Conservation (phyloP, 495 filamentous ascomycete species). For the Penicillium coprophilum region DNA sequence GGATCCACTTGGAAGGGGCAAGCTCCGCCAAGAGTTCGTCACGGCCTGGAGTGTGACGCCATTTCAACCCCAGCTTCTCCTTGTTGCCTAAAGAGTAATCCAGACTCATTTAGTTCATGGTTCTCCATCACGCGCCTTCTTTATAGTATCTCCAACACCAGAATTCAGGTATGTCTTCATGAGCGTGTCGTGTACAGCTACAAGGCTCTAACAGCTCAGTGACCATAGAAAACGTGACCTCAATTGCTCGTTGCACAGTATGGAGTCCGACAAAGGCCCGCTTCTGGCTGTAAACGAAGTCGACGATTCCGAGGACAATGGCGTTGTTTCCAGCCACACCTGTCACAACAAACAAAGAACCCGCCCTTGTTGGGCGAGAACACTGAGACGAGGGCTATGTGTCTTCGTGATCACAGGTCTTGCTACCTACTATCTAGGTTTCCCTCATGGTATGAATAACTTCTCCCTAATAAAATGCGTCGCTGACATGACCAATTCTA, state of each 20-base stretch:
- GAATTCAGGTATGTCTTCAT: constrained; percentile 2
- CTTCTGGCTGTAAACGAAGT: constrained; percentile 6
- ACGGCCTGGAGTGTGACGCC: constrained; percentile 3
- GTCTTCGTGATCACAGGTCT: constrained; percentile 14
- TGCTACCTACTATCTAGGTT: constrained; percentile 9
- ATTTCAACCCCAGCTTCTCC: constrained; percentile 5
- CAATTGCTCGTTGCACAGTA: neutral
- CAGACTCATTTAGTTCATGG: neutral
- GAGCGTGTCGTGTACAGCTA: neutral
- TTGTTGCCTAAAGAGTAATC: neutral
- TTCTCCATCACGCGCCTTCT: neutral
- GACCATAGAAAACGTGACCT: constrained; percentile 8
- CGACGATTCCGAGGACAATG: constrained; percentile 4
- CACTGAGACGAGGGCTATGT: constrained; percentile 10
- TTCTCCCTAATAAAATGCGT: neutral
- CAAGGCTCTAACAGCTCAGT: constrained; percentile 13
- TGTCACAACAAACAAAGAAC: constrained; percentile 14
- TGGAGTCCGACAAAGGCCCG: constrained; percentile 11
- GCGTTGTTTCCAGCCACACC: constrained; percentile 6
- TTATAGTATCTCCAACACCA: neutral
- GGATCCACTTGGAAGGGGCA: too few species aligned
- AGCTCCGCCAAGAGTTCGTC: neutral
- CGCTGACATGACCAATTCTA: neutral
- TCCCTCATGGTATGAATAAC: constrained; percentile 5
- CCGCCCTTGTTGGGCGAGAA: constrained; percentile 9